These are phyloP conservation scores for Emydomyces testavorans DNA, from an alignment of 2,329 filamentous ascomycete genomes.

Conservation along the genomic window DNA sequence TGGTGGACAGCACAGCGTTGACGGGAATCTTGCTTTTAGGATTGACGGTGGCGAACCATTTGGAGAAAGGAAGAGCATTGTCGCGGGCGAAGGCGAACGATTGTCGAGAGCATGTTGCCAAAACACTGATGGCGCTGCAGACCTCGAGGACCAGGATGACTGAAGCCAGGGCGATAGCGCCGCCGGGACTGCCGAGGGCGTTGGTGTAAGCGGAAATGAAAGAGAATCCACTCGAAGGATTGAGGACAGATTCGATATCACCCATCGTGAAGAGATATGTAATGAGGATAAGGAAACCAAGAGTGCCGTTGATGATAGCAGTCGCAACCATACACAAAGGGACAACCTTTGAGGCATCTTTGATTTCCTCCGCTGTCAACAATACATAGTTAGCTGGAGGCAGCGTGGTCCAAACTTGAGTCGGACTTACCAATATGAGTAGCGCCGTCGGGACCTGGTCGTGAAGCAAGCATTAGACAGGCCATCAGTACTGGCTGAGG, in stretches of 20 bases:
- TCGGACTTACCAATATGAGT: slow-evolving; percentile 26
- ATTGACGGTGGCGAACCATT: slow-evolving; percentile 28
- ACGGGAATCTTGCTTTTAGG: slow-evolving; percentile 19
- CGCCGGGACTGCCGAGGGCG: slow-evolving; percentile 22
- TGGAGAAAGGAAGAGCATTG: slow-evolving; percentile 42
- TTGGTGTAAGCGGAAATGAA: slow-evolving; percentile 28
- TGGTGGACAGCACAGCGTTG: slow-evolving; percentile 22
- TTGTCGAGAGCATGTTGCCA: slow-evolving; percentile 27
- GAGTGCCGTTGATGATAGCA: slow-evolving; percentile 27
- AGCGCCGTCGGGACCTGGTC: slow-evolving; percentile 24
- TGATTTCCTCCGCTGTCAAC: slow-evolving; percentile 30
- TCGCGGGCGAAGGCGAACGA: slow-evolving; percentile 41
- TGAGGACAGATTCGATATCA: slow-evolving; percentile 21
- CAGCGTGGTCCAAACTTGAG: not conserved
- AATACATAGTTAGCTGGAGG: not conserved
- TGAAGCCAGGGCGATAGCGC: slow-evolving; percentile 20
- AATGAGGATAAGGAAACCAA: slow-evolving; percentile 30
- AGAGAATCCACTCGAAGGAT: slow-evolving; percentile 24
- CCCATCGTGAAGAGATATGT: slow-evolving; percentile 32
- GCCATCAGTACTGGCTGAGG: not conserved
- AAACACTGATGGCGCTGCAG: slow-evolving; percentile 25
- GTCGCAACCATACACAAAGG: slow-evolving; percentile 30
- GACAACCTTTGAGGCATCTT: slow-evolving; percentile 28
- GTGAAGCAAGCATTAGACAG: not conserved
- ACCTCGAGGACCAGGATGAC: slow-evolving; percentile 25